A percentile compares a stretch with the other conserved stretches of the same genome.
phyloP scores from a whole-genome alignment of 1,284 basidiomycete species.

The Marasmius fiardii region DNA sequence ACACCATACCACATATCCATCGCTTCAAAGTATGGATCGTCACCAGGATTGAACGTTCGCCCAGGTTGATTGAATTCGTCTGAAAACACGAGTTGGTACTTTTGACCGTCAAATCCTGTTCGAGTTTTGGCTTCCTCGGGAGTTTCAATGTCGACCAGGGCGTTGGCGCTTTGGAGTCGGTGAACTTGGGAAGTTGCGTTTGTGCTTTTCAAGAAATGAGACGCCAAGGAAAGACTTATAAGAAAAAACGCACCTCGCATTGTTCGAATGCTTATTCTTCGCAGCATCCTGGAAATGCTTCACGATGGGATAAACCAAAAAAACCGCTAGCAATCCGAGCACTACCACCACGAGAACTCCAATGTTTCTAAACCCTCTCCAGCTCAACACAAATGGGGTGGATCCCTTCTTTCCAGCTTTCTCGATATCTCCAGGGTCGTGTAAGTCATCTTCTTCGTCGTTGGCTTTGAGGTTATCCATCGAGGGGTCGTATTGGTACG shows the following conservation, averaged over 20 bases:
- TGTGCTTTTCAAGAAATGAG: slow-evolving; percentile 30
- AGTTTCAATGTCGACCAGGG: slow-evolving; percentile 66
- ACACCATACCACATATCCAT: slow-evolving; percentile 61
- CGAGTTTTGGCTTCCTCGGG: slow-evolving; percentile 53
- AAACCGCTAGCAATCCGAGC: background rate
- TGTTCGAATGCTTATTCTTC: background rate
- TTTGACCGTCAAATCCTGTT: slow-evolving; percentile 61
- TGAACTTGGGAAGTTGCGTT: slow-evolving; percentile 48
- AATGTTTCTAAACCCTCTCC: background rate
- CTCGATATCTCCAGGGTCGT: no score
- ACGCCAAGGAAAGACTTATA: background rate
- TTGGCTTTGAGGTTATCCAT: no score
- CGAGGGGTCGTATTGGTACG: no score
- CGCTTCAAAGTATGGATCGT: slow-evolving; percentile 77
- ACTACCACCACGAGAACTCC: background rate
- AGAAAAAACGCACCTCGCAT: slow-evolving; percentile 26
- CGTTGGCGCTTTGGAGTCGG: slow-evolving; percentile 48
- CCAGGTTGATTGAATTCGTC: slow-evolving; percentile 82
- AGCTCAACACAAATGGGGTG: slow-evolving; percentile 13
- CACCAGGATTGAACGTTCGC: slow-evolving; percentile 65
- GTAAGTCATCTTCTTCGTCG: no score
- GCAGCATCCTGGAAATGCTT: slow-evolving; percentile 28
- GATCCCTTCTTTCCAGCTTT: no score
- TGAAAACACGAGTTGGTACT: slow-evolving; percentile 71
- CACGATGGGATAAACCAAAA: slow-evolving; percentile 28